Evolutionary conservation across 768 basidiomycete species (phyloP).

Genomic region (Leucocoprinus birnbaumii): DNA sequence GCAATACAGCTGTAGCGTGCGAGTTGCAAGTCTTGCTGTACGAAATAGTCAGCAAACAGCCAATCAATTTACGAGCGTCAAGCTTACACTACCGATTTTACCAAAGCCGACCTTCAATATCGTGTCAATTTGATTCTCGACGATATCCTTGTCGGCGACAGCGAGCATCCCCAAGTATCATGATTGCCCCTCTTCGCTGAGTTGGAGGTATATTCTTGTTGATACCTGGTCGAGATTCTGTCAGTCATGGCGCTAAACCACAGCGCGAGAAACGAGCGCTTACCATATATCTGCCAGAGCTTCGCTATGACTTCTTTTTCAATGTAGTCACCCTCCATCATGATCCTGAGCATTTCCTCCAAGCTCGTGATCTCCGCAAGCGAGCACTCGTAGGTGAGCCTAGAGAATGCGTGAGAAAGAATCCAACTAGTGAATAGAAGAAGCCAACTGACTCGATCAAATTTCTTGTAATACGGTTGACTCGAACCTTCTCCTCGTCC

Average conservation of each 20-base stretch:
- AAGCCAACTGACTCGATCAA: slow-evolving; percentile 87
- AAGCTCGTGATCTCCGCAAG: slow-evolving; percentile 93
- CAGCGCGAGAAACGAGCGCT: slow-evolving; percentile 23
- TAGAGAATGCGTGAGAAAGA: slow-evolving; percentile 24
- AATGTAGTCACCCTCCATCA: slow-evolving; percentile 89
- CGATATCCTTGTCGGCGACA: slow-evolving; percentile 74
- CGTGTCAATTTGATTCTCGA: slow-evolving; percentile 73
- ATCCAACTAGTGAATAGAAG: not conserved
- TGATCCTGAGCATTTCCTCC: slow-evolving; percentile 94
- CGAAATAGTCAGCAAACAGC: not conserved
- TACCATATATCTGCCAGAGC: slow-evolving; percentile 96
- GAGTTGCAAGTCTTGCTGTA: slow-evolving; percentile 80
- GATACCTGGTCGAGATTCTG: slow-evolving; percentile 47
- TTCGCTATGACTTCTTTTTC: slow-evolving; percentile 84
- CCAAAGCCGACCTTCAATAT: slow-evolving; percentile 89
- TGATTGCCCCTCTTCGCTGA: slow-evolving; percentile 93
- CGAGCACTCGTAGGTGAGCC: slow-evolving; percentile 88
- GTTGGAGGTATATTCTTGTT: slow-evolving; percentile 69
- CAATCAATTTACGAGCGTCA: not conserved
- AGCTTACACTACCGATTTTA: slow-evolving; percentile 71
- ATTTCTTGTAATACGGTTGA: slow-evolving; percentile 92
- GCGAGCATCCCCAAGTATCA: slow-evolving; percentile 98
- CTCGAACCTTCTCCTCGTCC: slow-evolving; percentile 77
- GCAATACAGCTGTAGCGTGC: slow-evolving; percentile 94
- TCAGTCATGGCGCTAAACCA: not conserved